These are phyloP conservation scores for Metschnikowia amazonensis DNA, from an alignment of 805 yeast species.

Conservation along the genomic window DNA sequence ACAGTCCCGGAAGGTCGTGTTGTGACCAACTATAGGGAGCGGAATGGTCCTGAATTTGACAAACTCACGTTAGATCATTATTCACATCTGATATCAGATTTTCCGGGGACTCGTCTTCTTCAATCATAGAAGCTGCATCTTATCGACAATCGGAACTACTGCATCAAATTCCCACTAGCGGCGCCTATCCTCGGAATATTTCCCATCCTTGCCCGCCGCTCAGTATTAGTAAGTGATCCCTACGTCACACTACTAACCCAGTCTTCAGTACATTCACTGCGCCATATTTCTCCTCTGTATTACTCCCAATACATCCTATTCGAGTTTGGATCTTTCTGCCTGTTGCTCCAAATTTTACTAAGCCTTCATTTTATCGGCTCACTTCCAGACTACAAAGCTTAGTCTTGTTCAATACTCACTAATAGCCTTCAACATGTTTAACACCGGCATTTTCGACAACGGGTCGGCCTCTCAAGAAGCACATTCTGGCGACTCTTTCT, in stretches of 20 bases:
- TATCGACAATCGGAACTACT: not conserved
- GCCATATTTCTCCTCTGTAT: not conserved
- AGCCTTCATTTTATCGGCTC: not conserved
- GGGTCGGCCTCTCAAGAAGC: constrained; percentile 20
- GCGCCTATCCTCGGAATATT: not conserved
- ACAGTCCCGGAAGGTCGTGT: constrained; percentile 5
- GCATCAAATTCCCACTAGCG: not conserved
- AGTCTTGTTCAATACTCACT: constrained; percentile 2
- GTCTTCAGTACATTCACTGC: not conserved
- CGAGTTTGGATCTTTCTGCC: not conserved
- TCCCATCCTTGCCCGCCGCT: constrained; percentile 2
- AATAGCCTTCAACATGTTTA: constrained; percentile 29
- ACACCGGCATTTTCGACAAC: constrained; percentile 41
- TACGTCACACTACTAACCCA: not conserved
- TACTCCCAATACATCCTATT: not conserved
- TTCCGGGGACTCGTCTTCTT: not conserved
- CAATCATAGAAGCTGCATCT: not conserved
- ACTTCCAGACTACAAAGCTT: not conserved
- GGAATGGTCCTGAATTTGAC: constrained; percentile 6
- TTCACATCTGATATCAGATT: not conserved
- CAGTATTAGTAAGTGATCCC: constrained; percentile 5
- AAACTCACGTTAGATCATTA: not conserved
- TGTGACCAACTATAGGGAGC: constrained; percentile 4
- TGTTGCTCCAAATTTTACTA: not conserved
- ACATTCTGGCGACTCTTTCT: constrained; percentile 20